Conservation (phyloP, 805 yeast species). For the Pichia paraexigua region DNA sequence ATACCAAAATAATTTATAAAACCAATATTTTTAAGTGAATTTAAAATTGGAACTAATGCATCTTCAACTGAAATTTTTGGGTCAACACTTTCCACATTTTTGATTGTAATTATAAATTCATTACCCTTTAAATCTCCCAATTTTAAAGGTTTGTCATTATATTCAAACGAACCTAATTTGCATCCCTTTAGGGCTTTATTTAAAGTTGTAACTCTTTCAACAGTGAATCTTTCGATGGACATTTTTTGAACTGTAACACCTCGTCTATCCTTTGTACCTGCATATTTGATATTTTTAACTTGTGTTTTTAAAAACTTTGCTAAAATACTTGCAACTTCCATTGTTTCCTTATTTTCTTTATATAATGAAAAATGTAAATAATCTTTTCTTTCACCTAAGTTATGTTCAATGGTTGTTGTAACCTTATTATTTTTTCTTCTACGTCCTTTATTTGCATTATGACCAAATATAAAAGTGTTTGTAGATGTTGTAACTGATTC, state of each 20-base stretch:
- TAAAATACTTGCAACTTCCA: constrained; percentile 81
- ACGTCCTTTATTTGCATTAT: constrained; percentile 40
- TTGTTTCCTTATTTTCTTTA: constrained; percentile 94
- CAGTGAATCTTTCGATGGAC: constrained; percentile 59
- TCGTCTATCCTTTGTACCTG: constrained; percentile 96
- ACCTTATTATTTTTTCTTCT: constrained; percentile 31
- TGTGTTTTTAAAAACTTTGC: constrained; percentile 69
- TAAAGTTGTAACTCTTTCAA: constrained; percentile 66
- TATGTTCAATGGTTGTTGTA: constrained; percentile 45
- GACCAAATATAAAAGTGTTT: constrained; percentile 57
- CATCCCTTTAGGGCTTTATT: constrained; percentile 74
- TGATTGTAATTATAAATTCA: constrained; percentile 76
- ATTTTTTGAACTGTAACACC: constrained; percentile 88
- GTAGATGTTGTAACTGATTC: constrained; percentile 72
- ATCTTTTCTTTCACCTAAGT: constrained; percentile 63
- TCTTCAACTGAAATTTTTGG: constrained; percentile 33
- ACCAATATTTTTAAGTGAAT: constrained; percentile 56
- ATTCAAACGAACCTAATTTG: constrained; percentile 70
- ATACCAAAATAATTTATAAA: constrained; percentile 95
- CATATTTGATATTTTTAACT: constrained; percentile 63
- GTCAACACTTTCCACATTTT: constrained; percentile 49
- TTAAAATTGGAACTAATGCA: constrained; percentile 44
- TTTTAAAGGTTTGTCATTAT: constrained; percentile 50
- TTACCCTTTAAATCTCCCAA: constrained; percentile 87
- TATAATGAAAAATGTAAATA: constrained; percentile 72